Conservation (phyloP, 441 rosid genomes). For the Brassica balearica region DNA sequence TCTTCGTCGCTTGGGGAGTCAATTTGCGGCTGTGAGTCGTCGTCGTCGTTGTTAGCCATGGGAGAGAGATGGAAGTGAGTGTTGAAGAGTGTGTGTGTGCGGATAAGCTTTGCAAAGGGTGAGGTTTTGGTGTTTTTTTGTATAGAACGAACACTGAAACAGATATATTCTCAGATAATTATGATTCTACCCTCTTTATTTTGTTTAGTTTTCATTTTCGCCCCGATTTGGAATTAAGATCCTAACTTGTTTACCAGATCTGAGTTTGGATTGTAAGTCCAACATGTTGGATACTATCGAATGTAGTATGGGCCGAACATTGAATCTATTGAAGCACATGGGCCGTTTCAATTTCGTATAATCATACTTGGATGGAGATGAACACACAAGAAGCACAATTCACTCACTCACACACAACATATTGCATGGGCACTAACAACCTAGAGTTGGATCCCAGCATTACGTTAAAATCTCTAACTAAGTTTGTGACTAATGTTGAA, state of each 20-base stretch:
- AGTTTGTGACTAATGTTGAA: background rate
- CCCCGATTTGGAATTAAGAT: background rate
- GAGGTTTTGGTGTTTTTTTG: conserved; percentile 31
- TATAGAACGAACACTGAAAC: conserved; percentile 4
- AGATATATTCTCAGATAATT: conserved; percentile 23
- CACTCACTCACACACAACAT: no score
- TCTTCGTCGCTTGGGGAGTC: conserved; percentile 14
- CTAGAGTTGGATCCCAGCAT: background rate
- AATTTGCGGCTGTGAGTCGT: conserved; percentile 34
- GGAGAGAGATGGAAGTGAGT: background rate
- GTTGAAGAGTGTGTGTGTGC: conserved; percentile 33
- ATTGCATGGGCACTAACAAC: no score
- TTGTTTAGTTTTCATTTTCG: background rate
- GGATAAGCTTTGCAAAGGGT: conserved; percentile 33
- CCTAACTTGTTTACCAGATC: background rate
- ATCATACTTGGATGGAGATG: background rate
- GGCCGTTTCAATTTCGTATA: background rate
- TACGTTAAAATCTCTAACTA: background rate
- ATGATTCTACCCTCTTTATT: background rate
- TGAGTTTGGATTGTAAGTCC: background rate
- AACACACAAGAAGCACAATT: background rate
- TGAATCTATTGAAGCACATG: background rate
- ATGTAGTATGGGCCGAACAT: background rate
- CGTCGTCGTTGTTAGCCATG: conserved; percentile 45
- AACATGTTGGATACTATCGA: background rate